phyloP scores from a whole-genome alignment of 1,139 yeast species.

The Eremothecium gossypii region DNA sequence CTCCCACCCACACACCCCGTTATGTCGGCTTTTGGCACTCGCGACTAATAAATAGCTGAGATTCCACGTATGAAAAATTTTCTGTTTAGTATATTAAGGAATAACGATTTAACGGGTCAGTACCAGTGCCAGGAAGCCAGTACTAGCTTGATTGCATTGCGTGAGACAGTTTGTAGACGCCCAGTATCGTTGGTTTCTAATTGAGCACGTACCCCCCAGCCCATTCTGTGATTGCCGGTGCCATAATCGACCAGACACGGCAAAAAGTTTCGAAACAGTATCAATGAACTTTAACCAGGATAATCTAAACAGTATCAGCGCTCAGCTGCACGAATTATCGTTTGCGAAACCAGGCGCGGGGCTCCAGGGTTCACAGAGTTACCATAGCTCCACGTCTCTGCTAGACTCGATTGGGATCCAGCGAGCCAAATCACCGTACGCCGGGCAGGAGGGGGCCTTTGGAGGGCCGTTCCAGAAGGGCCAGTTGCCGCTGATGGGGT shows the following conservation, averaged over 20 bases:
- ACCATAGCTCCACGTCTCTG: conserved; percentile 17
- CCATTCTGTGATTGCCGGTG: no score
- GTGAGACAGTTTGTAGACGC: no score
- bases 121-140: no score
- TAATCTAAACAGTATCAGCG: conserved; percentile 5
- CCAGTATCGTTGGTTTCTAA: no score
- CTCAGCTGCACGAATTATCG: conserved; percentile 8
- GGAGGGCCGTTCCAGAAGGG: background rate
- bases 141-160: no score
- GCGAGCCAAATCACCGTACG: conserved; percentile 9
- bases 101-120: background rate
- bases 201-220: no score
- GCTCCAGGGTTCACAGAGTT: conserved; percentile 1
- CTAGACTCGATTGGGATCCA: conserved; percentile 22
- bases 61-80: background rate
- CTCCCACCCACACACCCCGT: background rate
- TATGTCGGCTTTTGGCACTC: background rate
- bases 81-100: background rate
- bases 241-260: no score
- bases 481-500: background rate
- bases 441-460: background rate
- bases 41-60: no score
- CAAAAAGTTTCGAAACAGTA: background rate
- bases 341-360: conserved; percentile 8
- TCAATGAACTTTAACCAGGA: conserved; percentile 9